Base-by-base conservation (phyloP, 164 flowering plant genomes). In the Magnolia changhungtana region DNA sequence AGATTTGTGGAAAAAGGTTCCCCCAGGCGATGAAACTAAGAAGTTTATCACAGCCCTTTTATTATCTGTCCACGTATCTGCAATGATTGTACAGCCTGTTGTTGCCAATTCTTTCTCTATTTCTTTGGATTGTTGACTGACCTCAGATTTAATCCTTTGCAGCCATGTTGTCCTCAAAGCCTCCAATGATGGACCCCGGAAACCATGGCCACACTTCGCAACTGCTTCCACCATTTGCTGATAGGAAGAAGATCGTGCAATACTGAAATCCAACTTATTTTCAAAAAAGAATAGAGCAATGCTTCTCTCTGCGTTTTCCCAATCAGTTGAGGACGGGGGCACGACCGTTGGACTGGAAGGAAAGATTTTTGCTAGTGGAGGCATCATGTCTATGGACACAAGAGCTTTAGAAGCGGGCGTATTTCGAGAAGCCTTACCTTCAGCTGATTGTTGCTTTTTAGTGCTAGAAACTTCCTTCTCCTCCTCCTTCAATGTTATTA, bases 51-150 rank as follows among this genome's bases (percentile, higher is more conserved):
- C 21, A 77, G 98, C 93, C 79, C 88, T 89, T 27, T 89, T 93
- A 73, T 90, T 87, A 81, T 95, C 98, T 58, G 97, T 92, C 98
- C 98, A 95, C 69, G 94, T 86, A 80, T 95, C 98, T 50, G 90
- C 94, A 79, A 93, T 88, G 66, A 95, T 84, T 3, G 98, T 93
- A 78, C 98, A 95, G 55, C 98, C 98, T 3, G 98, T 88, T 24
- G 86, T 85, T 10, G 80, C 78, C 98, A 97, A 92, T 75, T 93
- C 98, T 80, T 85, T 90, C 84, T 90, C 94, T 78, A 85, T 81
- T 63, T 91, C 97, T 80, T 87, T 93, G 19, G 87, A 86, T 27
- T 88, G 87, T 66, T 88, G 76, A 77, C 85, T 85, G 70, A 92
- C 82, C 76, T 95, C 97, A 37, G 90, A 85, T 76, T 91, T 93